These are phyloP conservation scores for Hymenoscyphus albidus DNA, from an alignment of 2,329 filamentous ascomycete genomes.

Conservation along the genomic window DNA sequence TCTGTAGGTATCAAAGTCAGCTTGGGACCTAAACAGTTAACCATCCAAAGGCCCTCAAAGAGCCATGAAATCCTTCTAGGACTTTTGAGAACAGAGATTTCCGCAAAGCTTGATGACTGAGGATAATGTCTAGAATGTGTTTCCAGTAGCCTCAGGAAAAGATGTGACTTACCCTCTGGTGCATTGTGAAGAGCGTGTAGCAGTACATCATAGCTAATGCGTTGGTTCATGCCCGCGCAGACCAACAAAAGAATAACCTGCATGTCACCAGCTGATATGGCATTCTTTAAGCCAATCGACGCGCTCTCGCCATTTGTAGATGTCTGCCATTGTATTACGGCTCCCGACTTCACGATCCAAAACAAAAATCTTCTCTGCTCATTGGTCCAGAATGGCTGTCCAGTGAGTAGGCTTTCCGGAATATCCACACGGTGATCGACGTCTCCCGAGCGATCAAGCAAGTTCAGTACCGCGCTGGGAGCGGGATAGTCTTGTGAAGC, in stretches of 20 bases:
- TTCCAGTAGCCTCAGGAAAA: not conserved
- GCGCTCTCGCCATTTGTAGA: constrained; percentile 34
- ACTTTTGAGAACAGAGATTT: too few relatives aligned
- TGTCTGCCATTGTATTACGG: constrained; percentile 25
- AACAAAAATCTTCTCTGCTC: constrained; percentile 28
- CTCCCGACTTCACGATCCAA: constrained; percentile 31
- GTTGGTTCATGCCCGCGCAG: constrained; percentile 18
- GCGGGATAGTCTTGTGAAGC: not conserved
- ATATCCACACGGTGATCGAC: constrained; percentile 25
- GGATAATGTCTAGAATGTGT: too few relatives aligned
- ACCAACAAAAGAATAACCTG: constrained; percentile 23
- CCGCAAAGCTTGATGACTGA: too few relatives aligned
- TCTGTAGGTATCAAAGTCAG: not conserved
- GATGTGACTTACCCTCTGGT: constrained; percentile 3
- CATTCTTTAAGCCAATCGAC: constrained; percentile 24
- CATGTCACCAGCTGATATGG: constrained; percentile 22
- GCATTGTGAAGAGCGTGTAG: constrained; percentile 23
- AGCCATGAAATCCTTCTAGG: too few relatives aligned
- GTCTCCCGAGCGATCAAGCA: constrained; percentile 4
- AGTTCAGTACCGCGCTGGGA: not conserved
- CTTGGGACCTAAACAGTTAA: not conserved
- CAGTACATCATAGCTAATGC: constrained; percentile 15
- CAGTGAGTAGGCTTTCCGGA: constrained; percentile 30
- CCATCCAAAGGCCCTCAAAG: not conserved
- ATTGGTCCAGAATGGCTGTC: constrained; percentile 31